Conservation (phyloP, 1,284 basidiomycete species). For the Thelephora terrestris region DNA sequence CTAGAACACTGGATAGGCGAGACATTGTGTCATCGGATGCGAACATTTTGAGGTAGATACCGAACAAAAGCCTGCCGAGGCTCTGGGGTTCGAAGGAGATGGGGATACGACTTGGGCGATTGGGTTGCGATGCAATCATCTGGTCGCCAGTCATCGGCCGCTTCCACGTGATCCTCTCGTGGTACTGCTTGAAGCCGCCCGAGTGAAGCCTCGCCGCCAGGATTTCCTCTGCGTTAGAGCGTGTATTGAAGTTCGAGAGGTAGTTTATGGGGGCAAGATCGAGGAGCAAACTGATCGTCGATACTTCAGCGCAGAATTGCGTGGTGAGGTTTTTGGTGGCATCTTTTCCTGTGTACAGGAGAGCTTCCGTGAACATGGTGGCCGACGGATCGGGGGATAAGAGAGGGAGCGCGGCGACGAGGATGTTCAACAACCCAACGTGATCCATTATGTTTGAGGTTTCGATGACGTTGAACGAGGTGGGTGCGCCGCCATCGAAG, state of each 20-base stretch:
- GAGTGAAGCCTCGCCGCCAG: conserved; percentile 8
- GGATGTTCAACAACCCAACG: conserved; percentile 27
- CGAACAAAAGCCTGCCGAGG: conserved; percentile 33
- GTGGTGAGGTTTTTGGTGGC: conserved; percentile 24
- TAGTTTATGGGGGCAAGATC: conserved; percentile 31
- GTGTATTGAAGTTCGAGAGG: conserved; percentile 30
- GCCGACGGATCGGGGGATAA: conserved; percentile 5
- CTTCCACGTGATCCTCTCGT: conserved; percentile 36
- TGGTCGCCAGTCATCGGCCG: conserved; percentile 19
- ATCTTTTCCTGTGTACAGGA: conserved; percentile 21
- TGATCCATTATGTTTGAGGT: conserved; percentile 14
- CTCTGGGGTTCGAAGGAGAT: conserved; percentile 21
- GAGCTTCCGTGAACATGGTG: conserved; percentile 30
- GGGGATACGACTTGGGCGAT: neutral
- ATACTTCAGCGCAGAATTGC: conserved; percentile 28
- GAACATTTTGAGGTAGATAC: conserved; percentile 40
- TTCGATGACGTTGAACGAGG: conserved; percentile 12
- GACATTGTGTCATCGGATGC: conserved; percentile 23
- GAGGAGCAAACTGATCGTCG: conserved; percentile 30
- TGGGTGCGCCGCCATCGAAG: conserved; percentile 5
- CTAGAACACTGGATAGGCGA: too few relatives aligned
- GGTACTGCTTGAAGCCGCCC: conserved; percentile 22
- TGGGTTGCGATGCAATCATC: conserved; percentile 1
- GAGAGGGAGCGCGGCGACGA: conserved; percentile 18
- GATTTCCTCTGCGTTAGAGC: conserved; percentile 34